These are phyloP conservation scores for Parasarocladium wereldwijsianum DNA, from an alignment of 2,329 filamentous ascomycete genomes.

Conservation along the genomic window DNA sequence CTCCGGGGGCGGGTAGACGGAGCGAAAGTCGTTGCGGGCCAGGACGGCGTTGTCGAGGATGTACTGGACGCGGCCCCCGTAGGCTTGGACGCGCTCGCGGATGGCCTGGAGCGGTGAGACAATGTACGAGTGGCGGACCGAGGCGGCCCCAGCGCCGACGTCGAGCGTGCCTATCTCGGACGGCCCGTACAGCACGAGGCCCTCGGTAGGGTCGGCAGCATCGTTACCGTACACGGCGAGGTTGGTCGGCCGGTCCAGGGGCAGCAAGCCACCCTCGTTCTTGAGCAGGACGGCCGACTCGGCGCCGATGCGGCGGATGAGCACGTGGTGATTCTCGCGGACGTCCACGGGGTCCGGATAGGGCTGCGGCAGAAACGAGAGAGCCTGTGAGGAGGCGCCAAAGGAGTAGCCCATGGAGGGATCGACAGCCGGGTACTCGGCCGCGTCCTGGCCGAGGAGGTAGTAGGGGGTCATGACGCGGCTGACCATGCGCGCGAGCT, in stretches of 20 bases:
- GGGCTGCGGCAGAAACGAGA: conserved; percentile 21
- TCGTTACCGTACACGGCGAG: conserved; percentile 41
- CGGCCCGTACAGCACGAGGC: conserved; percentile 48
- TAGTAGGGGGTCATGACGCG: conserved; percentile 42
- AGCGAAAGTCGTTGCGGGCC: conserved; percentile 23
- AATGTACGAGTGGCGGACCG: conserved; percentile 22
- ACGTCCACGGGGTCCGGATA: conserved; percentile 37
- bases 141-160: conserved; percentile 39
- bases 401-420: conserved; percentile 31
- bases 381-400: conserved; percentile 31
- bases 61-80: conserved; percentile 29
- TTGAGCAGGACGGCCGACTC: conserved; percentile 57
- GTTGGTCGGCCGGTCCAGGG: conserved; percentile 40
- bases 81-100: conserved; percentile 28
- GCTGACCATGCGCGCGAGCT: conserved; percentile 30
- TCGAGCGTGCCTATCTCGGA: conserved; percentile 45
- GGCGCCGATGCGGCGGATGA: conserved; percentile 39
- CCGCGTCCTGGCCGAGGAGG: conserved; percentile 30
- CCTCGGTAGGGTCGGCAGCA: conserved; percentile 38
- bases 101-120: conserved; percentile 23
- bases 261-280: conserved; percentile 48
- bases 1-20: conserved; percentile 36
- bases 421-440: conserved; percentile 25
- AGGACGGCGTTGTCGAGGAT: conserved; percentile 31
- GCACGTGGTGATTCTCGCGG: conserved; percentile 37